phyloP scores from a whole-genome alignment of 352 stramenopile genomes.

The Pythium aphanidermatum region DNA sequence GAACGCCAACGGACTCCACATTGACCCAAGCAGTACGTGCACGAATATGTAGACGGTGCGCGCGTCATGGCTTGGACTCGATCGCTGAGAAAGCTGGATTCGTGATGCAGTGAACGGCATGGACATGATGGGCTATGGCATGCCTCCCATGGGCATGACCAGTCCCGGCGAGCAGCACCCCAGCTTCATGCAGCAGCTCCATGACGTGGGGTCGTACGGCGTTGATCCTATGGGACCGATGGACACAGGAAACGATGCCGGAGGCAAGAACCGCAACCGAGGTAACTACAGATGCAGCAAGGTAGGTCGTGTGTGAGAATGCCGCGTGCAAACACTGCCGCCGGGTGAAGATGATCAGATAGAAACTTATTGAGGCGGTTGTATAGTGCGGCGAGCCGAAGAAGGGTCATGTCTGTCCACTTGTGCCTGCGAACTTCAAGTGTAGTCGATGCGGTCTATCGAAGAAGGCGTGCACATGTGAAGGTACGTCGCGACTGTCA shows the following conservation, averaged over 20 bases:
- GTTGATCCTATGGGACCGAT: slow-evolving; percentile 27
- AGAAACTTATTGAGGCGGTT: neutral
- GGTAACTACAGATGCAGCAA: slow-evolving; percentile 87
- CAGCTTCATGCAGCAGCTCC: slow-evolving; percentile 51
- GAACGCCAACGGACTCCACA: slow-evolving; percentile 21
- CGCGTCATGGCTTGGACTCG: no score
- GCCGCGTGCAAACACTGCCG: no score
- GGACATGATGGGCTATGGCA: slow-evolving; percentile 52
- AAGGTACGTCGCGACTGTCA: slow-evolving; percentile 26
- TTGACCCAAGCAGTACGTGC: slow-evolving; percentile 16
- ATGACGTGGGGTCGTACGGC: slow-evolving; percentile 31
- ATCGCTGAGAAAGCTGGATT: no score
- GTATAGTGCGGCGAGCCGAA: slow-evolving; percentile 75
- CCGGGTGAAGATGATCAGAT: neutral
- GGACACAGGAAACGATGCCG: slow-evolving; percentile 26
- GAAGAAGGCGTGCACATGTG: slow-evolving; percentile 73
- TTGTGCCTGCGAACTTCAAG: slow-evolving; percentile 81
- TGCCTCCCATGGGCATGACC: slow-evolving; percentile 39
- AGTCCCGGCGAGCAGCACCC: slow-evolving; percentile 18
- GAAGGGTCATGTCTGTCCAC: slow-evolving; percentile 80
- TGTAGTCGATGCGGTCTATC: slow-evolving; percentile 64
- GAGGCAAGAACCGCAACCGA: slow-evolving; percentile 67
- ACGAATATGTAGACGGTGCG: neutral
- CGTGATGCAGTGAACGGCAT: slow-evolving; percentile 42
- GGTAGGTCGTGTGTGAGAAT: slow-evolving; percentile 19